These are phyloP conservation scores for Chaetomidium leptoderma DNA, from an alignment of 495 filamentous ascomycete genomes.

Conservation along the genomic window DNA sequence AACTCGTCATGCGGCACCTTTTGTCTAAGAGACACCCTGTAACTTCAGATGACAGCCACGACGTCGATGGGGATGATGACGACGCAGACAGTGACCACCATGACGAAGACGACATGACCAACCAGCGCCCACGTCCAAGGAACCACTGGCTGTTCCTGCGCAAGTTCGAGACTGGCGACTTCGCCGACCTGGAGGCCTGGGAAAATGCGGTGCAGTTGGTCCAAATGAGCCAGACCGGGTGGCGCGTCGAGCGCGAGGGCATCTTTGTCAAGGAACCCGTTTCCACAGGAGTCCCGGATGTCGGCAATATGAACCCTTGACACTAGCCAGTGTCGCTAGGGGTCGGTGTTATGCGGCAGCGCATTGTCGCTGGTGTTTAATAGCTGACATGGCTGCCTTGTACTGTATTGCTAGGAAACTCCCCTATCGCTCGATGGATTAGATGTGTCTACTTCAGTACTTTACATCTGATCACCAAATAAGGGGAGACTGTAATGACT, in stretches of 20 bases:
- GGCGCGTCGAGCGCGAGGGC: conserved; percentile 40
- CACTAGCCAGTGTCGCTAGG: not conserved
- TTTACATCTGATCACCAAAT: too few relatives aligned
- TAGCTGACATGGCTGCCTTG: too few relatives aligned
- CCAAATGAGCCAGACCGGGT: conserved; percentile 26
- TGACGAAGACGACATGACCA: conserved; percentile 1
- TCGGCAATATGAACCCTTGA: not conserved
- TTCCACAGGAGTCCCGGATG: not conserved
- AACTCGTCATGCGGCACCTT: conserved; percentile 28
- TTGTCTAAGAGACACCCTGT: not conserved
- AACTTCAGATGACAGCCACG: not conserved
- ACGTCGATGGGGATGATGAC: conserved; percentile 2
- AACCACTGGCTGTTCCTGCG: conserved; percentile 38
- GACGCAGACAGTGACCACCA: not conserved
- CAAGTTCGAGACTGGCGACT: conserved; percentile 44
- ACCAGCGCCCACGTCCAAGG: not conserved
- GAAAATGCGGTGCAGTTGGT: conserved; percentile 40
- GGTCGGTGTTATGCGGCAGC: too few relatives aligned
- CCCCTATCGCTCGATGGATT: too few relatives aligned
- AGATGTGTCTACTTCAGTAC: too few relatives aligned
- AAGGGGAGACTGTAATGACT: too few relatives aligned
- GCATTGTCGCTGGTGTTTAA: too few relatives aligned
- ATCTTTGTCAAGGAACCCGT: conserved; percentile 32
- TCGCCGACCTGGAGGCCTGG: conserved; percentile 42
- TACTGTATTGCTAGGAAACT: too few relatives aligned